Conservation (phyloP, 768 basidiomycete species). For the Mycena rosella region DNA sequence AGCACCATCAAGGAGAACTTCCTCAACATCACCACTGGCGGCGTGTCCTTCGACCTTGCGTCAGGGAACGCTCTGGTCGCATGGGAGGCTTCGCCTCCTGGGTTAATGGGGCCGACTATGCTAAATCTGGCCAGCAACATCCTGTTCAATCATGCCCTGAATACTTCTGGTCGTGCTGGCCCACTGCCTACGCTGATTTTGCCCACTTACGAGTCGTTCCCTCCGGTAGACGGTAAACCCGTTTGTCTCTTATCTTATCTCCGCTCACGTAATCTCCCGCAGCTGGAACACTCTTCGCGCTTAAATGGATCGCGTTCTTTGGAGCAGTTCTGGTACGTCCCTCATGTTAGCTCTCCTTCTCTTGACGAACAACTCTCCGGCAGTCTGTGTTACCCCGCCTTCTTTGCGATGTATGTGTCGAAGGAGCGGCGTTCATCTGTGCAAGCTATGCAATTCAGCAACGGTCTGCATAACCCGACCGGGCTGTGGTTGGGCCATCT, state of each 20-base stretch:
- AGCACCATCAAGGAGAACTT: conserved; percentile 64
- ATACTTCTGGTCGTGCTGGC: conserved; percentile 56
- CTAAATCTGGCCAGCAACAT: conserved; percentile 79
- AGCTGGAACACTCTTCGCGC: conserved; percentile 65
- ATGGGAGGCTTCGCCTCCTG: conserved; percentile 77
- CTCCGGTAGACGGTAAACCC: conserved; percentile 55
- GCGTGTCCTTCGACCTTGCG: conserved; percentile 70
- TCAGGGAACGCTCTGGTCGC: conserved; percentile 70
- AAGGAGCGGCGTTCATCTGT: conserved; percentile 78
- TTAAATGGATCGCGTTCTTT: conserved; percentile 85
- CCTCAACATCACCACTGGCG: conserved; percentile 71
- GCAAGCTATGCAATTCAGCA: conserved; percentile 86
- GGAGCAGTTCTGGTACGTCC: conserved; percentile 72
- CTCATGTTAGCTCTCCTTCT: not conserved
- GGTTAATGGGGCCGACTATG: conserved; percentile 68
- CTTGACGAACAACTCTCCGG: conserved; percentile 8
- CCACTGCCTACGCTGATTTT: conserved; percentile 64
- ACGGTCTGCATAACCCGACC: conserved; percentile 76
- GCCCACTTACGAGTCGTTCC: conserved; percentile 70
- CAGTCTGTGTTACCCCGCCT: conserved; percentile 86
- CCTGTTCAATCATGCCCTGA: conserved; percentile 72
- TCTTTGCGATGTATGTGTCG: conserved; percentile 83
- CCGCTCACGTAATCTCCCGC: not conserved
- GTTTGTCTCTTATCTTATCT: not conserved
- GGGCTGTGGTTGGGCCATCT: conserved; percentile 87